phyloP scores from a whole-genome alignment of 495 filamentous ascomycete species.

The Penicillium cinerascens region DNA sequence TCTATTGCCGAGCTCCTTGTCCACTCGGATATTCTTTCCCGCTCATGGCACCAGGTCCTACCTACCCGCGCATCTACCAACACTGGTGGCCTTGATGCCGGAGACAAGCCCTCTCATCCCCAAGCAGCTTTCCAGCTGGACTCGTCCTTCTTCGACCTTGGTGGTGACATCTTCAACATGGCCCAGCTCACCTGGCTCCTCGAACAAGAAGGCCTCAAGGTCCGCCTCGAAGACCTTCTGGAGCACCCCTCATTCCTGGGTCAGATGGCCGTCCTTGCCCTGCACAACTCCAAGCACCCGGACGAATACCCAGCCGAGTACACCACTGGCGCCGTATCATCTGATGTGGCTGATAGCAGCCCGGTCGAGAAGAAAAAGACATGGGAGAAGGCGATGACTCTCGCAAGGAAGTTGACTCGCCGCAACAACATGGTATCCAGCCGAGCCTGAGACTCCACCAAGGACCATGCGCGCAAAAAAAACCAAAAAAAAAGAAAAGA shows the following conservation, averaged over 20 bases:
- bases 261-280: slow-evolving; percentile 45
- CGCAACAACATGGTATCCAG: slow-evolving; percentile 20
- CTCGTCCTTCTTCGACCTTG: slow-evolving; percentile 51
- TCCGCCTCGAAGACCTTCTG: slow-evolving; percentile 50
- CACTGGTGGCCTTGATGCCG: neutral
- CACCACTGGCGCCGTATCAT: slow-evolving; percentile 11
- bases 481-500: slow-evolving; percentile 1
- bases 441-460: slow-evolving; percentile 11
- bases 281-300: slow-evolving; percentile 30
- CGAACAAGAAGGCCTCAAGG: slow-evolving; percentile 46
- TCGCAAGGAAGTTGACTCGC: slow-evolving; percentile 31
- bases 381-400: slow-evolving; percentile 29
- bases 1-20: slow-evolving; percentile 46
- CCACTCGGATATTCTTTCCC: slow-evolving; percentile 45
- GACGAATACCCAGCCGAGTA: slow-evolving; percentile 17
- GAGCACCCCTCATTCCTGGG: slow-evolving; percentile 48
- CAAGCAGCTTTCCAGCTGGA: slow-evolving; percentile 38
- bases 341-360: slow-evolving; percentile 2
- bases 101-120: slow-evolving; percentile 7
- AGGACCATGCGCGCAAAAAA: neutral
- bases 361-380: slow-evolving; percentile 28
- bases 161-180: slow-evolving; percentile 52
- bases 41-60: slow-evolving; percentile 50
- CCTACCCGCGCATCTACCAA: slow-evolving; percentile 20
- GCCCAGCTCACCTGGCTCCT: slow-evolving; percentile 47